phyloP scores from a whole-genome alignment of 2,329 filamentous ascomycete genomes.

The Zymoseptoria tritici region DNA sequence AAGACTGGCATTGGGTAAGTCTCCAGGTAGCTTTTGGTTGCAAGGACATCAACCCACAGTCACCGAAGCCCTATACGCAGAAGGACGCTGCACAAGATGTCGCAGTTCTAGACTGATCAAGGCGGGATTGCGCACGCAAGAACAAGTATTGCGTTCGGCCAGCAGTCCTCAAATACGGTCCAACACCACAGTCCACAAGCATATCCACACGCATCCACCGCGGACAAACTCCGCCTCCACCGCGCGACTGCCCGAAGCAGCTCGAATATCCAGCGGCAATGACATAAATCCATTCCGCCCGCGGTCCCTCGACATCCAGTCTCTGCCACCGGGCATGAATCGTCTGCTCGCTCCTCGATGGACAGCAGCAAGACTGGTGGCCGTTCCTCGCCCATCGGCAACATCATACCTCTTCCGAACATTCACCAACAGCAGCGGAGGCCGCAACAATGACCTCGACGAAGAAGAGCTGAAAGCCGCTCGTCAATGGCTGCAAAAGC shows the following conservation, averaged over 20 bases:
- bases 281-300: background rate
- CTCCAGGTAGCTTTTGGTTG: no score
- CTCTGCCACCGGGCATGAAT: background rate
- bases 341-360: background rate
- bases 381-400: background rate
- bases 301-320: background rate
- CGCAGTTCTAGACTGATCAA: no score
- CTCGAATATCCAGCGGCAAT: background rate
- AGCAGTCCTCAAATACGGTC: background rate
- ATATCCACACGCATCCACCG: background rate
- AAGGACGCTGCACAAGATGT: no score
- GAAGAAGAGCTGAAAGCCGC: slow-evolving; percentile 33
- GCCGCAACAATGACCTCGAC: slow-evolving; percentile 10
- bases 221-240: background rate
- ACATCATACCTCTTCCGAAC: no score
- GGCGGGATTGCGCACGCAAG: no score
- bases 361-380: background rate
- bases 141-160: background rate
- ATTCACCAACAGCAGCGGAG: background rate
- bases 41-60: no score
- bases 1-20: no score
- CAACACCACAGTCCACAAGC: no score
- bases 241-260: background rate
- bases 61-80: no score
- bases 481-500: slow-evolving; percentile 49